phyloP scores from a whole-genome alignment of 1,284 basidiomycete genomes.

The Erythrobasidium hasegawianum region DNA sequence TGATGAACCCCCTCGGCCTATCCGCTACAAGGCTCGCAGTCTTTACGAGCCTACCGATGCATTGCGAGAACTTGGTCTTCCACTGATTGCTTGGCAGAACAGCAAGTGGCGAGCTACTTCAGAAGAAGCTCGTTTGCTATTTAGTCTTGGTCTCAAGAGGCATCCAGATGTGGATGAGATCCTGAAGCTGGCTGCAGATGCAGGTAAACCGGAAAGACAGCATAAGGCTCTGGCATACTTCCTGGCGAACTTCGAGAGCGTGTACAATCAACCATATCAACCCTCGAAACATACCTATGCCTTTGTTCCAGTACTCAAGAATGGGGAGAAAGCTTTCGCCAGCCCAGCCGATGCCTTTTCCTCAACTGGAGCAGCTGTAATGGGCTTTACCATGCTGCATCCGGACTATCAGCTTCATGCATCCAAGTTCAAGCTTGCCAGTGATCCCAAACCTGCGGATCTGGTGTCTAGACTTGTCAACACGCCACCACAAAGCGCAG shows the following conservation, averaged over 20 bases:
- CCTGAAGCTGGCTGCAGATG: slow-evolving; percentile 62
- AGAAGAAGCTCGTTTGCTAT: slow-evolving; percentile 85
- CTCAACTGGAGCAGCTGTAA: slow-evolving; percentile 62
- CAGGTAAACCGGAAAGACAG: slow-evolving; percentile 52
- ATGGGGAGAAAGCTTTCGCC: slow-evolving; percentile 57
- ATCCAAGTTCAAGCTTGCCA: slow-evolving; percentile 69
- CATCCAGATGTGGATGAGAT: slow-evolving; percentile 67
- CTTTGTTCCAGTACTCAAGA: slow-evolving; percentile 72
- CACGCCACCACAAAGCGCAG: slow-evolving; percentile 60
- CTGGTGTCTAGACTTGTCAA: slow-evolving; percentile 64
- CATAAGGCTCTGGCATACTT: slow-evolving; percentile 71
- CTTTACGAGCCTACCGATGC: slow-evolving; percentile 74
- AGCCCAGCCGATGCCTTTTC: slow-evolving; percentile 75
- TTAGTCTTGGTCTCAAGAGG: slow-evolving; percentile 68
- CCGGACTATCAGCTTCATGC: slow-evolving; percentile 58
- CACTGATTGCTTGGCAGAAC: slow-evolving; percentile 82
- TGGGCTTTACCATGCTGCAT: slow-evolving; percentile 71
- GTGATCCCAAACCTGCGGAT: slow-evolving; percentile 66
- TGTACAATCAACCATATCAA: neutral
- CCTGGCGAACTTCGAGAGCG: slow-evolving; percentile 57
- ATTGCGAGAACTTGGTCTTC: slow-evolving; percentile 70
- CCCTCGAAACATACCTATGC: slow-evolving; percentile 52
- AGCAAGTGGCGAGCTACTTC: slow-evolving; percentile 70
- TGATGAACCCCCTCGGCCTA: slow-evolving; percentile 7
- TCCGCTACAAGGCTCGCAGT: slow-evolving; percentile 45